These are phyloP conservation scores for Lotmaria passim DNA, from an alignment of 208 protist genomes.

Conservation along the genomic window DNA sequence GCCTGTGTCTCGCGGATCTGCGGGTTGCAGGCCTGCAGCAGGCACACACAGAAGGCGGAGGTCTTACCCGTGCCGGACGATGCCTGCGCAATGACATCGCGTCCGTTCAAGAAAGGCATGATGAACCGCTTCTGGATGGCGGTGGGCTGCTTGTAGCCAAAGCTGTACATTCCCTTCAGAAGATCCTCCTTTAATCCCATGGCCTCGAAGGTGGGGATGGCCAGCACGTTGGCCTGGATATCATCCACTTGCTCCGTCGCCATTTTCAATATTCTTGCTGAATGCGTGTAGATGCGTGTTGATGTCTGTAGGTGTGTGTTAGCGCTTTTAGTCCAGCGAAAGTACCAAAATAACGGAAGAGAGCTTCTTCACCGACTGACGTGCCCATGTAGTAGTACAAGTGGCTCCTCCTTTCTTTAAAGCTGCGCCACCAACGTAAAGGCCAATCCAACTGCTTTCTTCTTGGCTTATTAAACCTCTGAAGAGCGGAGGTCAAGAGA, in stretches of 20 bases:
- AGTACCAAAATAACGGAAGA: too few relatives aligned
- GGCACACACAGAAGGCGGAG: conserved; percentile 95
- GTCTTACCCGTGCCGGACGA: conserved; percentile 99
- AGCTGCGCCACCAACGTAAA: too few relatives aligned
- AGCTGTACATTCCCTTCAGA: conserved; percentile 97
- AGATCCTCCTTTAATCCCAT: conserved; percentile 90
- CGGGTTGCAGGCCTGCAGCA: conserved; percentile 90
- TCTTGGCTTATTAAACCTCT: too few relatives aligned
- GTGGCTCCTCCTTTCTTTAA: too few relatives aligned
- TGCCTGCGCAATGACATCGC: conserved; percentile 98
- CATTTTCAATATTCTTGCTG: conserved; percentile 5
- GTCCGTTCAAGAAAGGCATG: conserved; percentile 85
- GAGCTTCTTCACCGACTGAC: too few relatives aligned
- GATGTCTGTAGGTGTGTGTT: background rate
- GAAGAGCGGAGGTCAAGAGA: too few relatives aligned
- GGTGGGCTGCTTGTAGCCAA: conserved; percentile 98
- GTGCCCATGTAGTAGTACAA: too few relatives aligned
- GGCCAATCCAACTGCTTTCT: too few relatives aligned
- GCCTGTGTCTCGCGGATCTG: conserved; percentile 90
- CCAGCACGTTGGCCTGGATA: conserved; percentile 86
- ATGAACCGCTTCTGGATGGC: conserved; percentile 99
- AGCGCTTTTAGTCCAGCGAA: too few relatives aligned
- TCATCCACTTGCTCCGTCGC: conserved; percentile 51
- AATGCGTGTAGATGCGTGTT: too few relatives aligned
- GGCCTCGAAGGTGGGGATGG: conserved; percentile 88